phyloP scores from a whole-genome alignment of 2,329 filamentous ascomycete species.

The Scedosporium apiospermum region DNA sequence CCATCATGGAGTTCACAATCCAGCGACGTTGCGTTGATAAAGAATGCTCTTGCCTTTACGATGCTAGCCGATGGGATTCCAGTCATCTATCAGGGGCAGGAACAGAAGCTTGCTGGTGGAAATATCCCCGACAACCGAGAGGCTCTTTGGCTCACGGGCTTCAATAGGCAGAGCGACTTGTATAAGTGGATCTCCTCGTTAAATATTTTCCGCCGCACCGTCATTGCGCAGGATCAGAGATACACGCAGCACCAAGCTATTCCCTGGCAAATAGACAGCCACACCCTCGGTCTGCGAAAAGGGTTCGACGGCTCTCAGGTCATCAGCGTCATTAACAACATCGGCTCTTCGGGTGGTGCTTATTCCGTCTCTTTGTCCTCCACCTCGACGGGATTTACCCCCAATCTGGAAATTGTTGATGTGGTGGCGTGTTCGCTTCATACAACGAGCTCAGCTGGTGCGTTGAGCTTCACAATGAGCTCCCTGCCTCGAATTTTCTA shows the following conservation, averaged over 20 bases:
- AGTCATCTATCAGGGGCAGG: conserved; percentile 52
- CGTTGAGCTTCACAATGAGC: conserved; percentile 8
- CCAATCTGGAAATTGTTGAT: conserved; percentile 9
- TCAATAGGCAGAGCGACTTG: conserved; percentile 8
- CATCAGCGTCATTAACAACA: conserved; percentile 10
- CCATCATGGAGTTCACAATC: conserved; percentile 26
- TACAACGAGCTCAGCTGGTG: conserved; percentile 8
- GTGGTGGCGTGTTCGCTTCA: conserved; percentile 7
- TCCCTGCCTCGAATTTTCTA: conserved; percentile 10
- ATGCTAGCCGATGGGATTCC: conserved; percentile 37
- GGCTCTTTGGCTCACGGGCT: conserved; percentile 8
- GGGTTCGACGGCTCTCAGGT: conserved; percentile 8
- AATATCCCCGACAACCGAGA: conserved; percentile 31
- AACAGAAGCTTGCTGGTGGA: conserved; percentile 42
- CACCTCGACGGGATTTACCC: conserved; percentile 8
- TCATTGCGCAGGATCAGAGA: conserved; percentile 7
- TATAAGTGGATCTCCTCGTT: conserved; percentile 9
- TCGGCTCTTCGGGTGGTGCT: conserved; percentile 8
- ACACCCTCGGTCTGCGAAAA: conserved; percentile 10
- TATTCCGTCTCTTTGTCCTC: conserved; percentile 8
- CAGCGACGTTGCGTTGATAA: conserved; percentile 43
- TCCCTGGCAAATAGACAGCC: conserved; percentile 9
- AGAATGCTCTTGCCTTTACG: conserved; percentile 23
- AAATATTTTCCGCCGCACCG: conserved; percentile 7
- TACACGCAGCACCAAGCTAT: conserved; percentile 10